Evolutionary conservation across 2,329 filamentous ascomycete genomes (phyloP).

Genomic region (Raffaelea albimanens): DNA sequence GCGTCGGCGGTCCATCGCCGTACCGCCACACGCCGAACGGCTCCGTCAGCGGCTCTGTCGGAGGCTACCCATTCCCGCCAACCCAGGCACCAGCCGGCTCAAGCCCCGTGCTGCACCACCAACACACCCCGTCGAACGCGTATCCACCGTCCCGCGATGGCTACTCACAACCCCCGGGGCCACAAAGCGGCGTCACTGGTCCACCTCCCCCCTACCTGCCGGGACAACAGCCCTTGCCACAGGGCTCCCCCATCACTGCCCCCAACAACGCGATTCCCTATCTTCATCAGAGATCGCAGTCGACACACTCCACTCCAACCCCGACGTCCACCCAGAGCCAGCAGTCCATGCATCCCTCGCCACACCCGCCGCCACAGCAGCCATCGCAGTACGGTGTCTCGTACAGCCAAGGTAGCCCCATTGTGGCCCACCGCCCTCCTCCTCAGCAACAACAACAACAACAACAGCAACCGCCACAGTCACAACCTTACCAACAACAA

Average conservation of each 20-base stretch:
- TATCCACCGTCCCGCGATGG: slow-evolving; percentile 34
- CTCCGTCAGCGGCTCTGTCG: slow-evolving; percentile 27
- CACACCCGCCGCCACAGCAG: background rate
- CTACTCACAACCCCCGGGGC: slow-evolving; percentile 28
- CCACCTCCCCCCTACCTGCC: slow-evolving; percentile 26
- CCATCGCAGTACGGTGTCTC: slow-evolving; percentile 33
- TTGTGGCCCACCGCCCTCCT: slow-evolving; percentile 32
- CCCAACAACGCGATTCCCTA: slow-evolving; percentile 26
- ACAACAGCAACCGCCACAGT: slow-evolving; percentile 25
- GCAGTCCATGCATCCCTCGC: slow-evolving; percentile 18
- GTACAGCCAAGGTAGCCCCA: slow-evolving; percentile 44
- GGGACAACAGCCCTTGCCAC: slow-evolving; percentile 29
- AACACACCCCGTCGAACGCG: slow-evolving; percentile 33
- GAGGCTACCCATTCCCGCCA: slow-evolving; percentile 43
- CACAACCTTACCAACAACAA: slow-evolving; percentile 33
- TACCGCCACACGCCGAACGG: slow-evolving; percentile 41
- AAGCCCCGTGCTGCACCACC: slow-evolving; percentile 43
- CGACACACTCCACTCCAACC: slow-evolving; percentile 48
- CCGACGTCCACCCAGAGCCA: slow-evolving; percentile 55
- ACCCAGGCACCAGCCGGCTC: slow-evolving; percentile 28
- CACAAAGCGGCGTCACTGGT: background rate
- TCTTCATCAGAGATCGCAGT: slow-evolving; percentile 42
- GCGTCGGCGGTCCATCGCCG: slow-evolving; percentile 35
- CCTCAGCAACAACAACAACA: slow-evolving; percentile 19
- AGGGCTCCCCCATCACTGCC: slow-evolving; percentile 39